Evolutionary conservation across 1,284 basidiomycete species (phyloP).

Genomic region (Irpex sp.): DNA sequence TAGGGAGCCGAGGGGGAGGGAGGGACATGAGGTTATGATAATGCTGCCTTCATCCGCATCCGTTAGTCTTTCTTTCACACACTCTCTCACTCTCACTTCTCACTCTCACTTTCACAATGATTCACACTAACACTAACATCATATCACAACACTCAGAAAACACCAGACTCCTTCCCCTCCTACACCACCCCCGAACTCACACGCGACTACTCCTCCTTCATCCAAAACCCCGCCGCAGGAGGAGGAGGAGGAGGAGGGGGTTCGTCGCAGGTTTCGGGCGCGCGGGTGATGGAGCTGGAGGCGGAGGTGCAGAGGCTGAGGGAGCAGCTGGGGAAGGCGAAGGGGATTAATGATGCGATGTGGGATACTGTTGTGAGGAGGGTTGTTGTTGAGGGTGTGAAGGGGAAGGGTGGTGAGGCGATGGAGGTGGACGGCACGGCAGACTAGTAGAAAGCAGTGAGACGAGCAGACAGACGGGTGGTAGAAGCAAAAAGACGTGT

Average conservation of each 20-base stretch:
- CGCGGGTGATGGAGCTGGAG: constrained; percentile 65
- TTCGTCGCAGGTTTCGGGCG: too few relatives aligned
- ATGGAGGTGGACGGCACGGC: constrained; percentile 14
- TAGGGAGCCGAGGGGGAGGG: constrained; percentile 60
- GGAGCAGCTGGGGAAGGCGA: constrained; percentile 74
- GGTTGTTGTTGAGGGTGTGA: constrained; percentile 39
- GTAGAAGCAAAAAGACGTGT: neutral
- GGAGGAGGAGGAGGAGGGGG: too few relatives aligned
- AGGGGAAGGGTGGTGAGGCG: constrained; percentile 12
- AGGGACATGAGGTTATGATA: constrained; percentile 63
- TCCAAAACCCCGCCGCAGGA: constrained; percentile 32
- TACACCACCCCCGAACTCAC: constrained; percentile 54
- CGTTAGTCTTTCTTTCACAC: constrained; percentile 29
- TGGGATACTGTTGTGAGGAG: constrained; percentile 79
- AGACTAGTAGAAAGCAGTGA: constrained; percentile 1
- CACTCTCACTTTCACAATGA: constrained; percentile 9
- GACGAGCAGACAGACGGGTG: neutral
- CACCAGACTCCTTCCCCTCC: constrained; percentile 19
- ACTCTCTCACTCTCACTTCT: constrained; percentile 16
- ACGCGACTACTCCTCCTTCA: constrained; percentile 58
- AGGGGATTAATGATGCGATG: constrained; percentile 85
- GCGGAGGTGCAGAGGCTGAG: constrained; percentile 62
- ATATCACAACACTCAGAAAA: constrained; percentile 11
- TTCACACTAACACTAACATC: constrained; percentile 17
- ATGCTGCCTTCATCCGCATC: constrained; percentile 45